A percentile compares a stretch with the other conserved stretches of the same genome.
These are phyloP conservation scores for Hemisphaericaspora xylanilytica DNA, from an alignment of 1,139 yeast species.

Conservation along the genomic window DNA sequence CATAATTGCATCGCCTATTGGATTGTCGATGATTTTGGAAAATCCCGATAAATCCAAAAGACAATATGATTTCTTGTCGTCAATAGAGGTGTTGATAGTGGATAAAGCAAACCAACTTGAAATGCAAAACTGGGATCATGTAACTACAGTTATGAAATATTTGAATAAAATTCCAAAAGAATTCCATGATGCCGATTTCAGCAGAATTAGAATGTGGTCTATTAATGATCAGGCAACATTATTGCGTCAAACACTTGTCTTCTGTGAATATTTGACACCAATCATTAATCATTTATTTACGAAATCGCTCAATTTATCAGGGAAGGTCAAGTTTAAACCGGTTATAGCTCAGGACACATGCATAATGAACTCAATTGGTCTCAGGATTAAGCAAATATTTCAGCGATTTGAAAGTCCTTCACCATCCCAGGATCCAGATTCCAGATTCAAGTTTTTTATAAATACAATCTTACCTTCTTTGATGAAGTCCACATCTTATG, in stretches of 20 bases:
- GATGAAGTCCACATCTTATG: slow-evolving; percentile 53
- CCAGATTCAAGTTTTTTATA: slow-evolving; percentile 75
- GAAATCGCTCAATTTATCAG: slow-evolving; percentile 61
- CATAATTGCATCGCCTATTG: slow-evolving; percentile 89
- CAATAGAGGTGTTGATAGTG: slow-evolving; percentile 75
- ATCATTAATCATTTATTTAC: slow-evolving; percentile 67
- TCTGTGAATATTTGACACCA: slow-evolving; percentile 76
- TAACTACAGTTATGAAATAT: slow-evolving; percentile 66
- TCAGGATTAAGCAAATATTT: slow-evolving; percentile 70
- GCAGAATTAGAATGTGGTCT: slow-evolving; percentile 89
- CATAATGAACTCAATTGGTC: slow-evolving; percentile 49
- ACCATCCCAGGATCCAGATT: slow-evolving; percentile 70
- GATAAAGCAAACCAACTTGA: slow-evolving; percentile 86
- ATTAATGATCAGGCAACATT: slow-evolving; percentile 77
- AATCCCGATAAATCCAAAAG: slow-evolving; percentile 59
- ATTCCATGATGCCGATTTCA: slow-evolving; percentile 84
- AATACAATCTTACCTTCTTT: slow-evolving; percentile 71
- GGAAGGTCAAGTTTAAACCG: slow-evolving; percentile 58
- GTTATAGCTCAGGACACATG: slow-evolving; percentile 35
- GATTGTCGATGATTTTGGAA: slow-evolving; percentile 76
- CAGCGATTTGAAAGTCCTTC: slow-evolving; percentile 61
- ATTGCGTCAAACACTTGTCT: slow-evolving; percentile 75
- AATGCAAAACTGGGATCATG: slow-evolving; percentile 94
- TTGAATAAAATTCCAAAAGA: slow-evolving; percentile 73
- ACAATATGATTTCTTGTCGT: slow-evolving; percentile 73